These are phyloP conservation scores for Amesomyces nigricolor DNA, from an alignment of 2,329 filamentous ascomycete species.

Conservation along the genomic window DNA sequence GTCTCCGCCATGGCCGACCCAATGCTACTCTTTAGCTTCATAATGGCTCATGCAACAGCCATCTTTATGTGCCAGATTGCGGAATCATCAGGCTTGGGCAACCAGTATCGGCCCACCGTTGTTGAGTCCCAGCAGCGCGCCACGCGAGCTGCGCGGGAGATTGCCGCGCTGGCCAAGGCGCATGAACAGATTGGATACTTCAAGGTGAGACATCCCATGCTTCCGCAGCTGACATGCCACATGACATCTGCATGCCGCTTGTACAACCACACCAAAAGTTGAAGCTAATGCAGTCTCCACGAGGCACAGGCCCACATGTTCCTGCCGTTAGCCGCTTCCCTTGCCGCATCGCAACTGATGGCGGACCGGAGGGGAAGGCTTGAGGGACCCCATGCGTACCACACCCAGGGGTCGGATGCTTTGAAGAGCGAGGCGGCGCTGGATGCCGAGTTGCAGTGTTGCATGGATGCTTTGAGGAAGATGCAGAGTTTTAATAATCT, in stretches of 20 bases:
- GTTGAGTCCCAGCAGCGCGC: slow-evolving; percentile 17
- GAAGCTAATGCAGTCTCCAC: slow-evolving; percentile 11
- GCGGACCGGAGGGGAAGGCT: slow-evolving; percentile 3
- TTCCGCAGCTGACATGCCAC: neutral
- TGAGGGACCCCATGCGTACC: neutral
- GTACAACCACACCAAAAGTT: neutral
- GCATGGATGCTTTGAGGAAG: slow-evolving; percentile 22
- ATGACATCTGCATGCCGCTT: neutral
- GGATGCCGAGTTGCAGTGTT: slow-evolving; percentile 14
- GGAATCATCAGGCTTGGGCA: slow-evolving; percentile 11
- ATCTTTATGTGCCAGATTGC: slow-evolving; percentile 24
- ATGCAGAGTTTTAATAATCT: slow-evolving; percentile 26
- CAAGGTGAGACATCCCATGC: slow-evolving; percentile 19
- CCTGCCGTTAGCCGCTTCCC: slow-evolving; percentile 20
- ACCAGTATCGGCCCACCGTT: slow-evolving; percentile 9
- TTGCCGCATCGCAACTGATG: slow-evolving; percentile 18
- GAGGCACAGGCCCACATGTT: slow-evolving; percentile 24
- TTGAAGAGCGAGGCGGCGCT: neutral
- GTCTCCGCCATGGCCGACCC: slow-evolving; percentile 22
- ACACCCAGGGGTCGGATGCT: neutral
- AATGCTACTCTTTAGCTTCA: slow-evolving; percentile 26
- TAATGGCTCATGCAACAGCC: slow-evolving; percentile 22
- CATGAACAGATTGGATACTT: slow-evolving; percentile 26
- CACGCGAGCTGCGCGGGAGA: slow-evolving; percentile 21
- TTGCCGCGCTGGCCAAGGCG: slow-evolving; percentile 20